Evolutionary conservation across 164 flowering plant species (phyloP).

Genomic region (Echeveria elegans): DNA sequence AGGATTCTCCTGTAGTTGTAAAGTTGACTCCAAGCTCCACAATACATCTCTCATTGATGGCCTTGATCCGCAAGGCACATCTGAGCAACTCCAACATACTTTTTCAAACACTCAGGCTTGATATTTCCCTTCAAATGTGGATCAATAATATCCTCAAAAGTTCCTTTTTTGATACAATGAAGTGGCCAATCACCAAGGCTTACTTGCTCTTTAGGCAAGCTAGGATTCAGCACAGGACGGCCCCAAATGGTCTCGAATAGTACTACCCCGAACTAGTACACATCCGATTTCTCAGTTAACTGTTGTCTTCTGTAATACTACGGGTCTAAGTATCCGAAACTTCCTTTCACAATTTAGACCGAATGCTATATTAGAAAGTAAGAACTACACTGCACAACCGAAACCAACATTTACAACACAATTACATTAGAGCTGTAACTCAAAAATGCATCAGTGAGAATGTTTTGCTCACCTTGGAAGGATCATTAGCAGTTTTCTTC

Average conservation of each 20-base stretch:
- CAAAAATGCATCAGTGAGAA: no score
- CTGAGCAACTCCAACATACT: conserved; percentile 65
- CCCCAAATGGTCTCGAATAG: conserved; percentile 48
- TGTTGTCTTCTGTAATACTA: conserved; percentile 63
- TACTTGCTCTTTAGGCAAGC: conserved; percentile 47
- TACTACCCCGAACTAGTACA: conserved; percentile 72
- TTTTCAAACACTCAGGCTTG: conserved; percentile 61
- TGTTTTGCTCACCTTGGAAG: no score
- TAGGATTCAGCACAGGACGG: conserved; percentile 47
- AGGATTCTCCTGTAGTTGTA: conserved; percentile 72
- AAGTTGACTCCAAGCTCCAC: conserved; percentile 77
- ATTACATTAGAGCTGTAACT: no score
- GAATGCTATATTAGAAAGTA: no score
- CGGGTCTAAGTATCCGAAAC: conserved; percentile 73
- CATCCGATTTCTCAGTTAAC: conserved; percentile 69
- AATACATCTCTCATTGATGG: conserved; percentile 86
- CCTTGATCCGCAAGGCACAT: conserved; percentile 61
- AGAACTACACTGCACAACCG: no score
- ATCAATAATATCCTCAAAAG: conserved; percentile 36
- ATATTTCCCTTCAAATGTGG: conserved; percentile 53
- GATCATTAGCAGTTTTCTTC: no score
- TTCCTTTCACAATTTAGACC: conserved; percentile 73
- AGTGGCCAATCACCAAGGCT: conserved; percentile 60
- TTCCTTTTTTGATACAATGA: conserved; percentile 27
- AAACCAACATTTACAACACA: no score